Conservation (phyloP, 73 alveolate genomes). For the Uronychia setigera region DNA sequence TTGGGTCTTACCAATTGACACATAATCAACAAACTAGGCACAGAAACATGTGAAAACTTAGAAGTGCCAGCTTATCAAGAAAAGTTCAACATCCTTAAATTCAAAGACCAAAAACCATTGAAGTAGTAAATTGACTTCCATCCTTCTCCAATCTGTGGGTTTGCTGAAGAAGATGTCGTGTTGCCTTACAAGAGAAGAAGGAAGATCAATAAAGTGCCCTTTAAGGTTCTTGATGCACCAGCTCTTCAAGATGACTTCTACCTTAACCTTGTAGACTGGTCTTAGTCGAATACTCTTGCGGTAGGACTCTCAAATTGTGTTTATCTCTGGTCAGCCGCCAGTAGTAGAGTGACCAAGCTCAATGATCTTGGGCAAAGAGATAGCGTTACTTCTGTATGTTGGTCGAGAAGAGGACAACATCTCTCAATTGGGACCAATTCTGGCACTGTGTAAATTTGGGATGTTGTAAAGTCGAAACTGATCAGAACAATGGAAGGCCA, state of each 20-base stretch:
- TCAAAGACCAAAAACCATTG: neutral
- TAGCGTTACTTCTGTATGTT: conserved; percentile 91
- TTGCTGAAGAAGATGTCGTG: conserved; percentile 9
- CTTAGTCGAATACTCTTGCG: conserved; percentile 87
- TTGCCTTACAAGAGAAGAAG: conserved; percentile 63
- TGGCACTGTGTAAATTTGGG: conserved; percentile 86
- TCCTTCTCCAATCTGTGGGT: neutral
- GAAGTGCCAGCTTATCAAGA: neutral
- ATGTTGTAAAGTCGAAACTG: conserved; percentile 62
- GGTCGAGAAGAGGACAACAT: conserved; percentile 66
- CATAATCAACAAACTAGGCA: neutral
- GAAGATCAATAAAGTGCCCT: conserved; percentile 87
- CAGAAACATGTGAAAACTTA: neutral
- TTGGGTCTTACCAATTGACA: conserved; percentile 37
- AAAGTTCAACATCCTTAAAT: neutral
- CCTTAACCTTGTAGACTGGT: conserved; percentile 97
- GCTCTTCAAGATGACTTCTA: conserved; percentile 98
- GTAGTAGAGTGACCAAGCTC: conserved; percentile 89
- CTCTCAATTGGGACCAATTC: conserved; percentile 73
- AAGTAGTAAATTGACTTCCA: neutral
- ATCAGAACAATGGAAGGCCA: conserved; percentile 81
- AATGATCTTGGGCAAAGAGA: conserved; percentile 87
- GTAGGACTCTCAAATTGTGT: conserved; percentile 84
- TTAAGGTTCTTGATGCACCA: conserved; percentile 98
- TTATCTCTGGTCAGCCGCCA: conserved; percentile 83